Conservation (phyloP, 441 rosid species). For the Corymbia calophylla region DNA sequence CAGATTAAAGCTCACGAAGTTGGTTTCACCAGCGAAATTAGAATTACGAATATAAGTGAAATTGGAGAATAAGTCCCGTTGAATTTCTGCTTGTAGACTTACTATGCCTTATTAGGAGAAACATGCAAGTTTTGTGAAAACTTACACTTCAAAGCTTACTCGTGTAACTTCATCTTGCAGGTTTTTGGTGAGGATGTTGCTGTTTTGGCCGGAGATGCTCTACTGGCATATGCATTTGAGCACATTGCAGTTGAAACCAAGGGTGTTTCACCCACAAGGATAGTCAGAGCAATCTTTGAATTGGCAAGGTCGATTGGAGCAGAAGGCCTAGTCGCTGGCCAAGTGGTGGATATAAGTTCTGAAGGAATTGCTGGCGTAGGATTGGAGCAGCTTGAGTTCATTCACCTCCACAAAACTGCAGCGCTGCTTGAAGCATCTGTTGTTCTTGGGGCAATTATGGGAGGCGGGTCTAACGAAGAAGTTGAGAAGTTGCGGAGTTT, state of each 20-base stretch:
- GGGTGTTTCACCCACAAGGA: constrained; percentile 37
- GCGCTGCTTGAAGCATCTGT: constrained; percentile 74
- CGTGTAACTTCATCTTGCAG: neutral
- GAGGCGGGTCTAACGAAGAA: constrained; percentile 70
- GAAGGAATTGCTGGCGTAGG: constrained; percentile 56
- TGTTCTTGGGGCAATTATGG: constrained; percentile 73
- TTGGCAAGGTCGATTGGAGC: constrained; percentile 63
- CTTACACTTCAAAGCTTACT: neutral
- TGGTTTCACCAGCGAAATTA: neutral
- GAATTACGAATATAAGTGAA: neutral
- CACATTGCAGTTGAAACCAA: constrained; percentile 49
- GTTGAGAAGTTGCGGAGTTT: constrained; percentile 68
- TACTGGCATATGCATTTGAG: constrained; percentile 70
- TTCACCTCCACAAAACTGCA: constrained; percentile 85
- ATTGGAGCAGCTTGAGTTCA: constrained; percentile 64
- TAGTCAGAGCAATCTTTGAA: constrained; percentile 56
- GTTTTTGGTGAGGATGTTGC: constrained; percentile 70
- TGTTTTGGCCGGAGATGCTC: constrained; percentile 84
- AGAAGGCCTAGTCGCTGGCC: constrained; percentile 82
- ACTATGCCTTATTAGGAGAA: neutral
- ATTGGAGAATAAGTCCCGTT: neutral
- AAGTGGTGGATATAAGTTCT: constrained; percentile 67
- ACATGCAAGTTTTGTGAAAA: neutral
- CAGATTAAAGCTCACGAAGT: neutral
- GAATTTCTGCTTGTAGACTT: neutral